Evolutionary conservation across 139 green algal genomes (phyloP), one percentile per base, ranked within the genome.

Genomic region (Volvox africanus): DNA sequence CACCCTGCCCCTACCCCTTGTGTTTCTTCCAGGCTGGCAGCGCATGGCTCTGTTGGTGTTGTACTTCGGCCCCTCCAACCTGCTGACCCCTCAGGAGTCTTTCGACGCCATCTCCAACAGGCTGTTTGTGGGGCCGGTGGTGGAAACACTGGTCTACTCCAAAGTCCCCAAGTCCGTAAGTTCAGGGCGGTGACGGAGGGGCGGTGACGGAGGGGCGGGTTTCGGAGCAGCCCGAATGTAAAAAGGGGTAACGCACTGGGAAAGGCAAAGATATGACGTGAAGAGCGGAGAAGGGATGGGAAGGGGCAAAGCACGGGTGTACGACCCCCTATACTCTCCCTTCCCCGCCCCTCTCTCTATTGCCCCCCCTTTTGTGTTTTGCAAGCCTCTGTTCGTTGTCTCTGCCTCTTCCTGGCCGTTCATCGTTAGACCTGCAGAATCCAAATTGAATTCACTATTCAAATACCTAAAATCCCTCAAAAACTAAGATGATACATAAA

Each of bases 31-130:
- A 95, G 98, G 97, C 16, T 99, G 98, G 98, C 92, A 95, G 37
- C 95, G 98, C 71, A 99, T 98, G 96, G 94, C 94, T 5, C 93
- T 99, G 82, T 96, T 99, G 92, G 97, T 99, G 36, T 93, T 99
- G 18, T 99, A 98, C 94, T 98, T 99, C 92, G 93, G 92, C 37
- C 96, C 94, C 37, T 92, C 79, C 87, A 65, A 91, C 87, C 75
- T 91, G 87, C 87, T 91, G 22, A 78, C 88, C 62, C 88, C 78
- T 0, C 35, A 80, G 88, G 91, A 85, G 0, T 96, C 93, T 0
- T 99, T 99, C 86, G 65, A 84, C 16, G 94, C 95, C 6, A 89
- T 99, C 16, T 93, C 92, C 35, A 88, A 97, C 61, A 88, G 92
- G 20, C 94, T 99, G 18, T 95, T 99, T 1, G 96, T 99, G 16